Percentiles rank a stretch among this genome's conserved stretches.
Conservation (phyloP, 2,329 filamentous ascomycete species). For the Epichloe sibirici region DNA sequence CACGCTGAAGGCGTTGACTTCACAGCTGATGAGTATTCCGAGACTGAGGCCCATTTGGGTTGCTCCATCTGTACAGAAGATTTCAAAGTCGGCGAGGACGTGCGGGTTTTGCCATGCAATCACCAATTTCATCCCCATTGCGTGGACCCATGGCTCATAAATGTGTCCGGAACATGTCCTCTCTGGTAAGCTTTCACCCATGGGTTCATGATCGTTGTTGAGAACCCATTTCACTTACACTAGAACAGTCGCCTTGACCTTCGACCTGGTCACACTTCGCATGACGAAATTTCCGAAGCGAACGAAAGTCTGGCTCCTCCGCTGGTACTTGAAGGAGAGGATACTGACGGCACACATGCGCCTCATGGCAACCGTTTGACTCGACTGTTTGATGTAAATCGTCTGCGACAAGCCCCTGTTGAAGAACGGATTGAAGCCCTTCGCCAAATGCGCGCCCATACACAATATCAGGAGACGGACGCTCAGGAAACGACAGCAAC, state of each 20-base stretch:
- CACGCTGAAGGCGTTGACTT: not conserved
- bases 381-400: slow-evolving; percentile 43
- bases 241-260: slow-evolving; percentile 40
- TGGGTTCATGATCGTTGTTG: not conserved
- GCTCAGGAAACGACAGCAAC: slow-evolving; percentile 16
- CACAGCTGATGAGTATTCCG: not conserved
- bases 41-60: slow-evolving; percentile 30
- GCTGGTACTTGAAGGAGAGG: slow-evolving; percentile 26
- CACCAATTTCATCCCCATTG: slow-evolving; percentile 58
- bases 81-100: slow-evolving; percentile 53
- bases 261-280: slow-evolving; percentile 23
- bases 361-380: slow-evolving; percentile 33
- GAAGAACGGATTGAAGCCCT: slow-evolving; percentile 52
- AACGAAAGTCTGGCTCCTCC: slow-evolving; percentile 26
- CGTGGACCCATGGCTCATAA: slow-evolving; percentile 58
- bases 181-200: slow-evolving; percentile 42
- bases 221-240: not conserved
- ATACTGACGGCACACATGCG: slow-evolving; percentile 16
- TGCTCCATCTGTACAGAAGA: slow-evolving; percentile 63
- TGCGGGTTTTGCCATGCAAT: slow-evolving; percentile 53
- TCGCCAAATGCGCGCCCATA: slow-evolving; percentile 26
- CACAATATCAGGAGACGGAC: slow-evolving; percentile 12
- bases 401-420: slow-evolving; percentile 44
- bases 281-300: slow-evolving; percentile 9
- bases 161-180: slow-evolving; percentile 57